Percentiles rank a stretch among this genome's conserved stretches.
Conservation (phyloP, 306 rosid species). For the Prunus kanzakura region DNA sequence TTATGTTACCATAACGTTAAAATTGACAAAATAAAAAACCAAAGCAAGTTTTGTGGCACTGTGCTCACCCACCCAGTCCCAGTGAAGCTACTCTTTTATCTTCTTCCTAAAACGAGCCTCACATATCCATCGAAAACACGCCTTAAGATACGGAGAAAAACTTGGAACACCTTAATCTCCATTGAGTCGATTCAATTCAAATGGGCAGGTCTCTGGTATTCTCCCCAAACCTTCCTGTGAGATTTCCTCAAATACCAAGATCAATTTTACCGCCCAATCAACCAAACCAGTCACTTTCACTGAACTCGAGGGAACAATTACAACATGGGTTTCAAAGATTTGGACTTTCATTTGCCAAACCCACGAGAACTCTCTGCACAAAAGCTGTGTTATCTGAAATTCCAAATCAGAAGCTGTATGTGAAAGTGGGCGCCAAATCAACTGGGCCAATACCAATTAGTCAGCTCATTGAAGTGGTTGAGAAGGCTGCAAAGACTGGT, state of each 20-base stretch:
- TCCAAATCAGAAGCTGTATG: constrained; percentile 34
- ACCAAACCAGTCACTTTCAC: constrained; percentile 18
- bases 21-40: no score
- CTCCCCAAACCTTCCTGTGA: constrained; percentile 39
- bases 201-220: constrained; percentile 43
- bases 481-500: constrained; percentile 82
- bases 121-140: neutral
- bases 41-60: no score
- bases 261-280: constrained; percentile 20
- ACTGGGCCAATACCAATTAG: constrained; percentile 55
- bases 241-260: constrained; percentile 30
- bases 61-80: no score
- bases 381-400: constrained; percentile 55
- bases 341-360: constrained; percentile 29
- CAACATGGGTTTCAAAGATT: constrained; percentile 30
- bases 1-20: no score
- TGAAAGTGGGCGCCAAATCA: constrained; percentile 59
- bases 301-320: constrained; percentile 11
- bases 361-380: constrained; percentile 18
- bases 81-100: no score
- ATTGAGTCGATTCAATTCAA: neutral
- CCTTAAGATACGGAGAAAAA: neutral
- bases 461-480: constrained; percentile 79
- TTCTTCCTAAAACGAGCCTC: no score
- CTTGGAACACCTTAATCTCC: neutral